Evolutionary conservation across 2,329 filamentous ascomycete species (phyloP).

Genomic region (Cladosporium austrohemisphaericum): DNA sequence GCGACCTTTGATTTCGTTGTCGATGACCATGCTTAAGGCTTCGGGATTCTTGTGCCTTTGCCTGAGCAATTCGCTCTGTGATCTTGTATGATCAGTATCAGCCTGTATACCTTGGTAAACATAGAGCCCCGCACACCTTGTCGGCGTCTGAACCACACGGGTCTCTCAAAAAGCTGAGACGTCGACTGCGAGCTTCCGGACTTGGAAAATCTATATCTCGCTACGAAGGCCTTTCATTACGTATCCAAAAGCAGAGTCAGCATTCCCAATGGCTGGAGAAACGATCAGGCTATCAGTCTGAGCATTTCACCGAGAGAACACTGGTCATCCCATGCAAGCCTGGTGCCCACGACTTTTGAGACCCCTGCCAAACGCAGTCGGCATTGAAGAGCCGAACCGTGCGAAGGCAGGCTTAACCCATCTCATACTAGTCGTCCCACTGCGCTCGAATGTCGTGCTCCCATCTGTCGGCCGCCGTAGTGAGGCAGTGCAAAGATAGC

Average conservation of each 20-base stretch:
- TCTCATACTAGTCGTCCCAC: neutral
- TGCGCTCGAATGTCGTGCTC: neutral
- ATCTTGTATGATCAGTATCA: too few species aligned
- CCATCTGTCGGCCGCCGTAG: neutral
- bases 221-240: neutral
- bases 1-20: constrained; percentile 47
- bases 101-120: neutral
- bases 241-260: neutral
- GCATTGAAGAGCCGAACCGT: neutral
- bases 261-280: too few species aligned
- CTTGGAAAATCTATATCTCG: too few species aligned
- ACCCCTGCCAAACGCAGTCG: too few species aligned
- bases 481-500: constrained; percentile 15
- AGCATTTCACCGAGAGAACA: too few species aligned
- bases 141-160: neutral
- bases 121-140: constrained; percentile 1
- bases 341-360: too few species aligned
- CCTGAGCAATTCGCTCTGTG: too few species aligned
- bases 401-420: neutral
- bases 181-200: too few species aligned
- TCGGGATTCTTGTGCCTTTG: neutral
- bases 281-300: too few species aligned
- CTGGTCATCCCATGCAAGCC: too few species aligned
- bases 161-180: neutral
- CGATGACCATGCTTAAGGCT: constrained; percentile 19